Conservation (phyloP, 805 yeast species). For the Hanseniaspora thailandica region DNA sequence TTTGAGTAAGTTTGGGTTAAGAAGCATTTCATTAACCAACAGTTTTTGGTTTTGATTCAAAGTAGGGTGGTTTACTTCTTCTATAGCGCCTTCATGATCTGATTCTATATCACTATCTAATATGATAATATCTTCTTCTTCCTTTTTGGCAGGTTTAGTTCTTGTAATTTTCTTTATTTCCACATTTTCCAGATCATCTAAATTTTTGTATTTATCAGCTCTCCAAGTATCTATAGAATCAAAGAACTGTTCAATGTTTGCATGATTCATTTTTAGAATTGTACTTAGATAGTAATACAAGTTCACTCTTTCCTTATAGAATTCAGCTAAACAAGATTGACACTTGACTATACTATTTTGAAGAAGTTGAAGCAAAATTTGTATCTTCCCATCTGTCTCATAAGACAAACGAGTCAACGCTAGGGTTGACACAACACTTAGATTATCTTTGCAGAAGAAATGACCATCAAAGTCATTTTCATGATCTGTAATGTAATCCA, state of each 20-base stretch:
- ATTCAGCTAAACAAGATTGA: slow-evolving; percentile 41
- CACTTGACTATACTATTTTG: slow-evolving; percentile 37
- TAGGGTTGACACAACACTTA: slow-evolving; percentile 38
- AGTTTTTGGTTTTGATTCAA: not conserved
- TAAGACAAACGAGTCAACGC: slow-evolving; percentile 52
- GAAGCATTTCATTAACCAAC: slow-evolving; percentile 4
- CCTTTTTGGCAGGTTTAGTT: slow-evolving; percentile 15
- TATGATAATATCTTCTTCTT: slow-evolving; percentile 20
- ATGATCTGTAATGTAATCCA: slow-evolving; percentile 27
- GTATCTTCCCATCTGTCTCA: slow-evolving; percentile 31
- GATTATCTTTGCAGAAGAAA: slow-evolving; percentile 44
- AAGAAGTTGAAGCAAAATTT: slow-evolving; percentile 30
- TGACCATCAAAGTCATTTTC: slow-evolving; percentile 28
- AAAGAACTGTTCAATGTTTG: slow-evolving; percentile 29
- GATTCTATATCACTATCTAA: slow-evolving; percentile 22
- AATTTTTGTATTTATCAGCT: slow-evolving; percentile 20
- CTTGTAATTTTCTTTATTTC: no score
- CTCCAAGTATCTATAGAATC: slow-evolving; percentile 31
- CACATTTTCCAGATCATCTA: not conserved
- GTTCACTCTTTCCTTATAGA: slow-evolving; percentile 42
- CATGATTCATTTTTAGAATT: slow-evolving; percentile 39
- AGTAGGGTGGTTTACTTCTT: not conserved
- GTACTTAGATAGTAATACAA: slow-evolving; percentile 42
- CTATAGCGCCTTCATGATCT: slow-evolving; percentile 13
- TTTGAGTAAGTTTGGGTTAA: slow-evolving; percentile 4